Evolutionary conservation across 306 rosid species (phyloP).

Genomic region (Notholithocarpus densiflorus): DNA sequence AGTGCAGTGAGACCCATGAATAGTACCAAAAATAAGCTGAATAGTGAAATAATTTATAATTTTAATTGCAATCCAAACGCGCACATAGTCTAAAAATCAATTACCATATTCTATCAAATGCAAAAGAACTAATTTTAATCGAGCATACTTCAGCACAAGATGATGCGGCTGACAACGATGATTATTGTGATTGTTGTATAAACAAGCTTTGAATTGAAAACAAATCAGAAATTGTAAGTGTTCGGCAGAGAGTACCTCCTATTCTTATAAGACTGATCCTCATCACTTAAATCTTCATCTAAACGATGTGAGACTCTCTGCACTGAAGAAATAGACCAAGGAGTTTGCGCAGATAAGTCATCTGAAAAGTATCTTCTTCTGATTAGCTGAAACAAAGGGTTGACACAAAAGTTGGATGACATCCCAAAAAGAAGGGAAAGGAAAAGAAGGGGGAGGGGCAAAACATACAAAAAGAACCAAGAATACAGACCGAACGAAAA

Average conservation of each 20-base stretch:
- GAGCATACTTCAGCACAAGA: neutral
- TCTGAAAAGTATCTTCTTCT: conserved; percentile 92
- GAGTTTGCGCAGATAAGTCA: conserved; percentile 51
- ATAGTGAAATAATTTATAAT: too few species aligned
- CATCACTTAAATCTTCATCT: conserved; percentile 65
- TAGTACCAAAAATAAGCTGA: too few species aligned
- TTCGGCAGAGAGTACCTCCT: conserved; percentile 43
- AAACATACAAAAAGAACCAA: conserved; percentile 6
- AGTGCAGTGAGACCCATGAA: too few species aligned
- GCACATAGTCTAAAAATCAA: neutral
- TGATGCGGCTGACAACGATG: neutral
- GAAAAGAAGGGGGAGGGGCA: neutral
- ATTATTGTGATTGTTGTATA: neutral
- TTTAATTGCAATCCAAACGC: too few species aligned
- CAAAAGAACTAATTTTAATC: neutral
- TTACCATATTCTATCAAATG: neutral
- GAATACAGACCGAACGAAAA: conserved; percentile 70
- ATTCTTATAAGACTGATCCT: conserved; percentile 54
- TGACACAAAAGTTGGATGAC: conserved; percentile 29
- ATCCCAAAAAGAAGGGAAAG: neutral
- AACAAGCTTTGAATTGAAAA: conserved; percentile 2
- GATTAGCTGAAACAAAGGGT: conserved; percentile 62
- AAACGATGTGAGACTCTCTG: conserved; percentile 57
- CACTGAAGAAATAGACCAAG: conserved; percentile 72
- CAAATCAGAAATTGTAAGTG: neutral